Evolutionary conservation across 768 basidiomycete species (phyloP), one percentile per base, ranked within the genome.

Genomic region (Suillus subaureus): DNA sequence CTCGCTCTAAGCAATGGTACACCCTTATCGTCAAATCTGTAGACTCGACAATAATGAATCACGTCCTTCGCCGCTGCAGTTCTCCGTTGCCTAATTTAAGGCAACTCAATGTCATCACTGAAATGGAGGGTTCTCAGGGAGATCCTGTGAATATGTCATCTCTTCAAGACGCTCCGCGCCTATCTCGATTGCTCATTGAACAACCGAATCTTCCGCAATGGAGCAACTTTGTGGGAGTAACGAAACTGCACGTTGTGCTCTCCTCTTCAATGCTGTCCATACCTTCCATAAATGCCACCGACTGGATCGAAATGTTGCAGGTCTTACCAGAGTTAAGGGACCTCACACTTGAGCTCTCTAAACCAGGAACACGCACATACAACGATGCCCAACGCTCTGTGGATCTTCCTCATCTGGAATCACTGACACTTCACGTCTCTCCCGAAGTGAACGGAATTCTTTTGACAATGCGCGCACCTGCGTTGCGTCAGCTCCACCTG

Each of bases 1-100:
- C 72, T 26, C 81, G 75, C 58, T 72, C 77, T 7, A 56, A 72
- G 11, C 81, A 82, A 55, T 88, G 85, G 88, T 74, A 71, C 64
- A 78, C 72, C 35, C 69, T 88, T 47, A 75, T 67, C 35, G 69
- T 89, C 62, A 77, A 77, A 35, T 78, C 83, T 12, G 70, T 71
- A 9, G 72, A 77, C 47, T 64, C 81, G n/a, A 65, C 67, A 18
- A 79, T 82, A 52, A 76, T 81, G 33, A 80, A 82, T 67, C 70
- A 72, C 60, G 69, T 86, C 52, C 65, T 87, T 31, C 68, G 72
- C 31, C 69, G 73, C 13, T 84, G 83, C 70, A 73, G 67, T 55
- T 64, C 68, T 39, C 68, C 78, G 13, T 71, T 80, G 42, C 80
- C 81, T 15, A 69, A 78, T 35, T 71, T 89, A 58, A 73, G 69